These are phyloP conservation scores for Cryphonectria parasitica DNA, from an alignment of 2,329 filamentous ascomycete species.

Conservation along the genomic window DNA sequence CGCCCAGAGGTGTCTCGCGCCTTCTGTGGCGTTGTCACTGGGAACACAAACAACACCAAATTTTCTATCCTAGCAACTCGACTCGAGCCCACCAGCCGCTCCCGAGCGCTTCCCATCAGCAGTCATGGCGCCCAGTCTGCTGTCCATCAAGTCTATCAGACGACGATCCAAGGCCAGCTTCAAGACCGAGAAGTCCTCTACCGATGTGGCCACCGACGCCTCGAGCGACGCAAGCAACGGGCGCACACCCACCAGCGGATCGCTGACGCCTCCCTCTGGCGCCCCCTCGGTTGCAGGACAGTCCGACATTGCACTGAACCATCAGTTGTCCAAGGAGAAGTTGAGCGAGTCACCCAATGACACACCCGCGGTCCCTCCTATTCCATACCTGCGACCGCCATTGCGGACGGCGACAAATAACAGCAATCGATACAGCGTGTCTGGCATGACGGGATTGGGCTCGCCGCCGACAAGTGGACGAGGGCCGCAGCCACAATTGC, in stretches of 20 bases:
- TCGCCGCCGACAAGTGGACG: slow-evolving; percentile 59
- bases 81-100: slow-evolving; percentile 9
- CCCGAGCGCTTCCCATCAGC: slow-evolving; percentile 20
- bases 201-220: slow-evolving; percentile 50
- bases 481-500: slow-evolving; percentile 55
- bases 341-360: slow-evolving; percentile 26
- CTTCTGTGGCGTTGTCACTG: background rate
- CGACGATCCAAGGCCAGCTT: slow-evolving; percentile 78
- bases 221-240: slow-evolving; percentile 65
- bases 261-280: slow-evolving; percentile 75
- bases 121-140: slow-evolving; percentile 66
- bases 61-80: background rate
- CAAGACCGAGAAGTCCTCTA: slow-evolving; percentile 60
- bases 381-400: slow-evolving; percentile 43
- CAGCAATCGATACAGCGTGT: slow-evolving; percentile 65
- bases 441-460: slow-evolving; percentile 65
- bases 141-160: slow-evolving; percentile 71
- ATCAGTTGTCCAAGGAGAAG: slow-evolving; percentile 48
- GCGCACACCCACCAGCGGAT: slow-evolving; percentile 68
- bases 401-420: slow-evolving; percentile 42
- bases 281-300: slow-evolving; percentile 69
- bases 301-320: slow-evolving; percentile 67
- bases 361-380: slow-evolving; percentile 37
- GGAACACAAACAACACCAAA: background rate
- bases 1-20: background rate